These are phyloP conservation scores for Solanum peruvianum DNA, from an alignment of 257 asterid genomes.

Conservation along the genomic window DNA sequence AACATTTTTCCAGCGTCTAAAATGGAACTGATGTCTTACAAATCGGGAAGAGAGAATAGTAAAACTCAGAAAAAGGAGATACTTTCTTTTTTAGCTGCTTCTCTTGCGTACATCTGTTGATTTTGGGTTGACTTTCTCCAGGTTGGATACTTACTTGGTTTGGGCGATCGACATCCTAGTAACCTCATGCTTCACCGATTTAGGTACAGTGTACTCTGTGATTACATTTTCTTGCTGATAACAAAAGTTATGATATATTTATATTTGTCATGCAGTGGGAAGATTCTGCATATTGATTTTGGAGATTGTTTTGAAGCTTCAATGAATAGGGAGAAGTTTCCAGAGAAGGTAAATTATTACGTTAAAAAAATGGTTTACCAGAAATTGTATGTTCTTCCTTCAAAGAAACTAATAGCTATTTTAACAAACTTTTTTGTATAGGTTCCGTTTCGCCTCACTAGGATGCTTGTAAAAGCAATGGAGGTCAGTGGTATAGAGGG, in stretches of 20 bases:
- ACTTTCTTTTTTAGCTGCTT: not conserved
- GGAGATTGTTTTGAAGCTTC: conserved; percentile 99
- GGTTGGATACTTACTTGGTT: conserved; percentile 98
- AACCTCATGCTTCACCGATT: conserved; percentile 96
- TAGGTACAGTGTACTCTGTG: conserved; percentile 35
- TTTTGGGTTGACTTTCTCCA: conserved; percentile 16
- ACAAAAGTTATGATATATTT: conserved; percentile 3
- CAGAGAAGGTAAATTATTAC: conserved; percentile 66
- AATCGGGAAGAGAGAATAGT: not conserved
- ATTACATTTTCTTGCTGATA: not conserved
- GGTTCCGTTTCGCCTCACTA: conserved; percentile 99
- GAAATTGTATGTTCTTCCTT: not conserved
- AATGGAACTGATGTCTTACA: not conserved
- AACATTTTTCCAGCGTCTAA: not conserved
- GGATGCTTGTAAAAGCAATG: conserved; percentile 99
- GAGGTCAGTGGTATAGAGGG: conserved; percentile 99
- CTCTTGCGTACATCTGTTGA: not conserved
- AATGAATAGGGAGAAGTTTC: conserved; percentile 96
- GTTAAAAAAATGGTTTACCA: not conserved
- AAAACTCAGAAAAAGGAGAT: not conserved
- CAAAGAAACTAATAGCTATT: not conserved
- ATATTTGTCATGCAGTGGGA: conserved; percentile 50
- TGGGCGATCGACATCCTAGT: conserved; percentile 99
- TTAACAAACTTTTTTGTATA: conserved; percentile 16
- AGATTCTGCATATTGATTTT: conserved; percentile 94